Conservation (phyloP, 192 early-diverging fungal species). For the Linnemannia elongata region DNA sequence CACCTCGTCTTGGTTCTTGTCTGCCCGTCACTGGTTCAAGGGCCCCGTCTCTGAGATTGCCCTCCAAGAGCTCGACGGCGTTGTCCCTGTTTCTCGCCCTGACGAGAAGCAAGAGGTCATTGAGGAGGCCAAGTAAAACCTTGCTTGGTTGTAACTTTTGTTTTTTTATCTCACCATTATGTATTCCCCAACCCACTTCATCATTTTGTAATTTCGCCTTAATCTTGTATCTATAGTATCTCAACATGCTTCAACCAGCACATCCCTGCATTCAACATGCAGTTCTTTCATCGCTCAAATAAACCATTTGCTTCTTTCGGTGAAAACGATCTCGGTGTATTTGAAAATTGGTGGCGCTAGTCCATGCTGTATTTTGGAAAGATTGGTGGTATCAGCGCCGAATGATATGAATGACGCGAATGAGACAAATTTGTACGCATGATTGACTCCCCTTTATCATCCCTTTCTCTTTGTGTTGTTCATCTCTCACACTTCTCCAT, state of each 20-base stretch:
- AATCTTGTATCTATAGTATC: conserved; percentile 9
- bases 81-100: not conserved
- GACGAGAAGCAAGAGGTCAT: conserved; percentile 2
- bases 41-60: conserved; percentile 46
- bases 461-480: too few species aligned
- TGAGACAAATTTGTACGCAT: too few species aligned
- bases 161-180: not conserved
- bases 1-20: conserved; percentile 46
- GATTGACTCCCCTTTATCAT: too few species aligned
- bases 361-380: not conserved
- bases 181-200: not conserved
- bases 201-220: conserved; percentile 6
- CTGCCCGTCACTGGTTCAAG: conserved; percentile 46
- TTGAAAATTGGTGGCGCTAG: not conserved
- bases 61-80: conserved; percentile 23
- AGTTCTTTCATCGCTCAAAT: not conserved
- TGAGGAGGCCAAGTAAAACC: conserved; percentile 1
- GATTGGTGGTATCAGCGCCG: too few species aligned
- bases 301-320: not conserved
- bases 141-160: not conserved
- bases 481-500: too few species aligned
- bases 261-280: conserved; percentile 8
- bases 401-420: too few species aligned
- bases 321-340: not conserved
- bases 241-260: not conserved